Conservation (phyloP, 371 early-diverging fungal genomes). For the Haplosporangium sp. region DNA sequence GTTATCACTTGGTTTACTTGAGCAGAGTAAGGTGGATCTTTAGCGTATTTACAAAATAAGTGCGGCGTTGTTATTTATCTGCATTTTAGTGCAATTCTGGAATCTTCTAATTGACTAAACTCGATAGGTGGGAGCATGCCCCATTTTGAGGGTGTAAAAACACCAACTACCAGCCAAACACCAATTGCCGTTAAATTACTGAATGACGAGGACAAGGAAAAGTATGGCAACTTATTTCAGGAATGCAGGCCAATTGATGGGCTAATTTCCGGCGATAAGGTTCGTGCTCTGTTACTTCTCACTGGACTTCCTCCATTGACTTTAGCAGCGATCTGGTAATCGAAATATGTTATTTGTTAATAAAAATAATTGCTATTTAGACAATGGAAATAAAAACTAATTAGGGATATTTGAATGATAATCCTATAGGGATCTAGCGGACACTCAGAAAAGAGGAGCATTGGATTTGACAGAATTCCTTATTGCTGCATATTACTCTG, state of each 20-base stretch:
- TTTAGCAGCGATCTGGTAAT: not conserved
- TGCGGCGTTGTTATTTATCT: not conserved
- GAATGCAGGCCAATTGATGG: not conserved
- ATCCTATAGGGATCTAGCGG: not conserved
- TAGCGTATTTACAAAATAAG: not conserved
- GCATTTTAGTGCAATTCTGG: not conserved
- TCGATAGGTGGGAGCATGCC: not conserved
- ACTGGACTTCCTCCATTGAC: not conserved
- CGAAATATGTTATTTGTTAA: too few relatives aligned
- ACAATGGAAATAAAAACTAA: not conserved
- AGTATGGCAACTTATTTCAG: not conserved
- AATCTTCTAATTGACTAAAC: not conserved
- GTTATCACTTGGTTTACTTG: not conserved
- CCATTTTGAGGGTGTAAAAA: not conserved
- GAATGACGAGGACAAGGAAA: not conserved
- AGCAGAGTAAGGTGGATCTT: not conserved
- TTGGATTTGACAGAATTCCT: not conserved
- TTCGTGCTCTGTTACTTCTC: not conserved
- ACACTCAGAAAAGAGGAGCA: conserved; percentile 4
- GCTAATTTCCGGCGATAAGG: not conserved
- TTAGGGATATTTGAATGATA: not conserved
- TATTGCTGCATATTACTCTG: not conserved
- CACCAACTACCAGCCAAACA: not conserved
- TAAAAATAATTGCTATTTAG: too few relatives aligned
- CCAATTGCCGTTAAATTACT: not conserved